These are phyloP conservation scores for Scytalidium lignicola DNA, from an alignment of 2,329 filamentous ascomycete species.

Conservation along the genomic window DNA sequence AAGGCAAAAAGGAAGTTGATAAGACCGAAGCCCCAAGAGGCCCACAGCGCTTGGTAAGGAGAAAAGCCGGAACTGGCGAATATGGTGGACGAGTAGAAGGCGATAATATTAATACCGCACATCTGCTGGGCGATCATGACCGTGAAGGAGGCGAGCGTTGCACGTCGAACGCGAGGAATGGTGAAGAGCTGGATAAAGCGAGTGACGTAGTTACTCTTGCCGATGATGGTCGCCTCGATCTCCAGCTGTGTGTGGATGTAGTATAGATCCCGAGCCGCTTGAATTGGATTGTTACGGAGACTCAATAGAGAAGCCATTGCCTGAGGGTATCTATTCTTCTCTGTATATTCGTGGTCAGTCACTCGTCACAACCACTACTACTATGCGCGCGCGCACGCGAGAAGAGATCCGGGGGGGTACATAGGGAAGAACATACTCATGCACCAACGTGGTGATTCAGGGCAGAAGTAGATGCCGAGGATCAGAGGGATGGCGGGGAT, in stretches of 20 bases:
- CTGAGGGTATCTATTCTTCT: constrained; percentile 48
- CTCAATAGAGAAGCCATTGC: constrained; percentile 52
- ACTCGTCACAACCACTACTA: no score
- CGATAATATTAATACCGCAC: constrained; percentile 39
- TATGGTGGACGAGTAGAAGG: constrained; percentile 43
- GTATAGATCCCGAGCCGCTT: constrained; percentile 58
- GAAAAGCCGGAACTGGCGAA: constrained; percentile 38
- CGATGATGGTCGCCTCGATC: constrained; percentile 38
- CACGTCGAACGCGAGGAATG: constrained; percentile 61
- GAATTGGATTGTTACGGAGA: constrained; percentile 53
- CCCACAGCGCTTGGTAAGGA: constrained; percentile 47
- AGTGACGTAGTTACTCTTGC: constrained; percentile 49
- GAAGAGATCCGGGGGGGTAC: not conserved
- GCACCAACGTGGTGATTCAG: constrained; percentile 61
- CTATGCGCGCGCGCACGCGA: not conserved
- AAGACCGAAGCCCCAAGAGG: constrained; percentile 58
- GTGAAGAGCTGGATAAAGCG: constrained; percentile 63
- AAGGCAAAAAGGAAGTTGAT: constrained; percentile 62
- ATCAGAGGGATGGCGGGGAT: constrained; percentile 59
- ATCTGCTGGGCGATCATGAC: constrained; percentile 56
- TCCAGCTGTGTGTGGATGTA: constrained; percentile 51
- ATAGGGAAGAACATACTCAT: constrained; percentile 35
- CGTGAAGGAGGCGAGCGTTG: constrained; percentile 67
- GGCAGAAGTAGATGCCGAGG: constrained; percentile 53
- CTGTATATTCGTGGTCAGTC: constrained; percentile 6